Evolutionary conservation across 306 rosid species (phyloP), one percentile per base, ranked within the genome.

Genomic region (Elaeagnus macrophylla): DNA sequence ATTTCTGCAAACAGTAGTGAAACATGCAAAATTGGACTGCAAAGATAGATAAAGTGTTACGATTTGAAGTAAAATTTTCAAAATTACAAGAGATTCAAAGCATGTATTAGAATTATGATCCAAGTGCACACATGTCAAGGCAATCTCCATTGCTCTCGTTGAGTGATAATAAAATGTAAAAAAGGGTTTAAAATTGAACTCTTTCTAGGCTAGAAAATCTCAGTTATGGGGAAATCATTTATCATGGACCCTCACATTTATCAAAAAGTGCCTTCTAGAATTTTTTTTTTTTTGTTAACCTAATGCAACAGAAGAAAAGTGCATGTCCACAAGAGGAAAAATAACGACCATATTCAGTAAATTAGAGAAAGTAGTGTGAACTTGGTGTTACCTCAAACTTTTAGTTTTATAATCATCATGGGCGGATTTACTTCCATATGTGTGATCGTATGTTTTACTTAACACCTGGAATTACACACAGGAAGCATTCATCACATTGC

Each of bases 1-100:
- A 91, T 86, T 80, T 91, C 97, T 10, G 94, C 96, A 65, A 91
- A 81, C 51, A 86, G 94, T 60, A 76, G 67, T 1, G 97, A 79
- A 45, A 77, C 67, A 57, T 78, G 88, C 75, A 72, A 57, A 57
- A 83, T 77, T 37, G 95, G 72, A 79, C 95, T 86, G 96, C 79
- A 68, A 75, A 66, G 51, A 42, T 38, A 57, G 67, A 56, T 16
- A 39, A 64, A 44, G 59, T 53, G 53, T 50, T 48, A 66, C 41
- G 19, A 39, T 51, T 59, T 66, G 39, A 74, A 68, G 65, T 59
- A 49, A 8, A 17, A 43, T 58, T 74, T 59, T 42, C 12, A 32
- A 51, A 51, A 46, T 11, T 56, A 56, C 48, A 5, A 12, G 12
- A 41, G 2, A 25, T 25, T 25, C 32, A 25, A 25, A 2, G 32